Conservation (phyloP, 495 filamentous ascomycete genomes). For the Sporormia fimetaria region DNA sequence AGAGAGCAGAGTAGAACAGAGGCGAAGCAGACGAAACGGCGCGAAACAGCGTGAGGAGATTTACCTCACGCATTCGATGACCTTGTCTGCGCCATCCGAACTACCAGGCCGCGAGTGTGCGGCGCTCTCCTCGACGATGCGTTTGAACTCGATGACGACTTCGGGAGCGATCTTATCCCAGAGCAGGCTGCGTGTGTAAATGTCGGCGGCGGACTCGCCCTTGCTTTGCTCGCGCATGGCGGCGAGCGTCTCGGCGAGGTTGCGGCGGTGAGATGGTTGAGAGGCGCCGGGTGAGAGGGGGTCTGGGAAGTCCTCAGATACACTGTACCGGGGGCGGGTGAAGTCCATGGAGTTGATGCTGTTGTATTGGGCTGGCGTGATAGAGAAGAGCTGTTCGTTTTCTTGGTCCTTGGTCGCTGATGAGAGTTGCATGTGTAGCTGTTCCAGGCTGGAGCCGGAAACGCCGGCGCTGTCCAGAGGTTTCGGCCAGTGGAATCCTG, state of each 20-base stretch:
- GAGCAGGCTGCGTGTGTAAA: slow-evolving; percentile 84
- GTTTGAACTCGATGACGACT: slow-evolving; percentile 83
- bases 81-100: slow-evolving; percentile 16
- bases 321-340: slow-evolving; percentile 42
- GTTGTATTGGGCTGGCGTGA: slow-evolving; percentile 84
- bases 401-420: slow-evolving; percentile 74
- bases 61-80: slow-evolving; percentile 19
- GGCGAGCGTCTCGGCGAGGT: slow-evolving; percentile 73
- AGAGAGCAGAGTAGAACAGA: slow-evolving; percentile 1
- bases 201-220: slow-evolving; percentile 57
- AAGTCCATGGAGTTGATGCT: slow-evolving; percentile 64
- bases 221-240: slow-evolving; percentile 60
- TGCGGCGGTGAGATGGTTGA: slow-evolving; percentile 40
- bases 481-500: slow-evolving; percentile 30
- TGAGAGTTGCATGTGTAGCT: slow-evolving; percentile 61
- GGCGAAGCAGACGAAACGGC: neutral
- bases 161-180: slow-evolving; percentile 90
- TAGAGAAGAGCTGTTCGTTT: slow-evolving; percentile 75
- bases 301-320: slow-evolving; percentile 36
- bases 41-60: neutral
- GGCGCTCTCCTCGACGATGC: slow-evolving; percentile 52
- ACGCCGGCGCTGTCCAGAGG: slow-evolving; percentile 43
- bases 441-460: slow-evolving; percentile 46
- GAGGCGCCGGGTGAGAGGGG: slow-evolving; percentile 15
- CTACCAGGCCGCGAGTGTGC: slow-evolving; percentile 15